A percentile compares a stretch with the other conserved stretches of the same genome.
phyloP scores from a whole-genome alignment of 2,329 filamentous ascomycete genomes.

The Colletotrichum ledebouriae region DNA sequence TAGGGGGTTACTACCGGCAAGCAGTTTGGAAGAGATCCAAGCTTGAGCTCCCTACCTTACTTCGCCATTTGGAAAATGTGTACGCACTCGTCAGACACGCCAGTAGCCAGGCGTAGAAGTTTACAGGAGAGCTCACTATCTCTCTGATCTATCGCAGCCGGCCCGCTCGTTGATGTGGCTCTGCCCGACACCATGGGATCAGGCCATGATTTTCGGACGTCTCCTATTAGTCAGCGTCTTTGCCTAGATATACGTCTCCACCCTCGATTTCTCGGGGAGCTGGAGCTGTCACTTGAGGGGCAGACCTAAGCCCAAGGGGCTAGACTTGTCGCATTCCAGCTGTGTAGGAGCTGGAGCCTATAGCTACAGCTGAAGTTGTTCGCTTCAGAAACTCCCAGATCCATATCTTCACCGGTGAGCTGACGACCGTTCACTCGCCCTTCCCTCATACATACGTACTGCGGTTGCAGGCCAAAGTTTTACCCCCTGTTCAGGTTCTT shows the following conservation, averaged over 20 bases:
- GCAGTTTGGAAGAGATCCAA: too few relatives aligned
- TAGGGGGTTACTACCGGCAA: too few relatives aligned
- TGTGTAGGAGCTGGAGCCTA: background rate
- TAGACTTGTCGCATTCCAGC: constrained; percentile 18
- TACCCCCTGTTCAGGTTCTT: too few relatives aligned
- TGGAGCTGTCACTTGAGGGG: background rate
- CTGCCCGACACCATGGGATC: constrained; percentile 23
- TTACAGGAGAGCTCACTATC: background rate
- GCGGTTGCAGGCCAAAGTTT: too few relatives aligned
- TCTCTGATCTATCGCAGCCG: constrained; percentile 11
- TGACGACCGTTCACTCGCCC: background rate
- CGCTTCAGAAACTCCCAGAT: constrained; percentile 13
- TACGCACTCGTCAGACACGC: background rate
- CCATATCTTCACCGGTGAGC: constrained; percentile 34
- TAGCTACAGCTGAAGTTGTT: background rate
- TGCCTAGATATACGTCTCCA: background rate
- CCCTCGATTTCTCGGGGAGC: background rate
- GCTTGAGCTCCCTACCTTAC: background rate
- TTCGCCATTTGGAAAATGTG: background rate
- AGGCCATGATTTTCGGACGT: constrained; percentile 14
- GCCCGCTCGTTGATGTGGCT: constrained; percentile 29
- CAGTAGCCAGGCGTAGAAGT: background rate
- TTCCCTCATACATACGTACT: background rate
- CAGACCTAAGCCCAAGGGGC: constrained; percentile 1
- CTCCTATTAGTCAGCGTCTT: background rate